A percentile compares a stretch with the other conserved stretches of the same genome.
phyloP scores from a whole-genome alignment of 805 yeast genomes.

The Schwanniomyces sp. region DNA sequence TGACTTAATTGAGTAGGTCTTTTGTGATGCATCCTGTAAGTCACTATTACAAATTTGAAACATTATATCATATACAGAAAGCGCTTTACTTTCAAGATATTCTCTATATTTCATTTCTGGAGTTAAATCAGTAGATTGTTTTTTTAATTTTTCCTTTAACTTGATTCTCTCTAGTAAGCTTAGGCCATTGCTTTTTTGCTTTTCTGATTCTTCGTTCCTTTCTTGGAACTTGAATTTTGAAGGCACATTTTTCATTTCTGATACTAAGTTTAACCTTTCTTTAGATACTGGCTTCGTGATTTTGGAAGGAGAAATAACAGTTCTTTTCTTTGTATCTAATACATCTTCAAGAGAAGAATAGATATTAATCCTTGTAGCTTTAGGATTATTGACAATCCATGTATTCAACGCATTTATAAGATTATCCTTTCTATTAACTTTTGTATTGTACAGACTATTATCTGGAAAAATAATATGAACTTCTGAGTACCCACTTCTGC shows the following conservation, averaged over 20 bases:
- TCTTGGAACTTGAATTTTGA: conserved; percentile 37
- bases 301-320: conserved; percentile 4
- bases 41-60: conserved; percentile 21
- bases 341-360: background rate
- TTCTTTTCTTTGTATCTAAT: background rate
- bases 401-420: conserved; percentile 15
- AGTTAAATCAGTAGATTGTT: conserved; percentile 9
- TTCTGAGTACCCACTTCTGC: background rate
- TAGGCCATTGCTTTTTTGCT: conserved; percentile 22
- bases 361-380: conserved; percentile 3
- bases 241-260: conserved; percentile 30
- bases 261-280: conserved; percentile 3
- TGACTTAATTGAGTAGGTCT: conserved; percentile 23
- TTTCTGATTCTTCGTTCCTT: conserved; percentile 15
- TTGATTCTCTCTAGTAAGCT: conserved; percentile 37
- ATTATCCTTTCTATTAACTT: conserved; percentile 15
- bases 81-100: conserved; percentile 26
- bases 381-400: conserved; percentile 23
- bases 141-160: conserved; percentile 29
- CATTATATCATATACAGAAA: conserved; percentile 33
- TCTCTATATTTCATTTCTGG: conserved; percentile 21
- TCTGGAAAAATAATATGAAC: conserved; percentile 8
- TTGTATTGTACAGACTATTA: conserved; percentile 6
- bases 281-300: background rate
- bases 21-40: conserved; percentile 1